Conservation (phyloP, 2,329 filamentous ascomycete species). For the Fusarium verticillioides region DNA sequence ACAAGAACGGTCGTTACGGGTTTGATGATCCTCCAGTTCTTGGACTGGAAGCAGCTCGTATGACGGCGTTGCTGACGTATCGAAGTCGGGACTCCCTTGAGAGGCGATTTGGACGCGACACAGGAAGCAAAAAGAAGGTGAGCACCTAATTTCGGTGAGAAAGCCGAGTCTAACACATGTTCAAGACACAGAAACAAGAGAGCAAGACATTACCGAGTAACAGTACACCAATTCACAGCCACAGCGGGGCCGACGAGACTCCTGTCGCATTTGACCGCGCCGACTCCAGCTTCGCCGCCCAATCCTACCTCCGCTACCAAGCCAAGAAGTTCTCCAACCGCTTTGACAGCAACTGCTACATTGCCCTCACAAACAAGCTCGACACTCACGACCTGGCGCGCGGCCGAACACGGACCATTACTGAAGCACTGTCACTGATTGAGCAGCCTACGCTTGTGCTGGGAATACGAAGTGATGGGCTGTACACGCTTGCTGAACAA, state of each 20-base stretch:
- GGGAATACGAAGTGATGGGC: neutral
- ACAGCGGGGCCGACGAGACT: neutral
- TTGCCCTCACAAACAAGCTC: neutral
- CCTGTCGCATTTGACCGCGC: neutral
- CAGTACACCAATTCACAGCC: neutral
- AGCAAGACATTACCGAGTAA: neutral
- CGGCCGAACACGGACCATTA: neutral
- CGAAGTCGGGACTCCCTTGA: neutral
- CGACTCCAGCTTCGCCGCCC: neutral
- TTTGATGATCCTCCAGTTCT: neutral
- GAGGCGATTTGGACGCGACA: neutral
- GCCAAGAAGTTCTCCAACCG: neutral
- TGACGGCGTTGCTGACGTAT: neutral
- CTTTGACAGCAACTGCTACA: neutral
- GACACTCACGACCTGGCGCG: neutral
- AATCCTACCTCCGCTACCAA: neutral
- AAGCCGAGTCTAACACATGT: neutral
- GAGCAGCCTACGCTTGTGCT: neutral
- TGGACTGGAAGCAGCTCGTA: neutral
- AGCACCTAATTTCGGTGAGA: fast-evolving
- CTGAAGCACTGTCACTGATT: neutral
- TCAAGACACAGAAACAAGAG: neutral
- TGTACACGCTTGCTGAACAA: neutral
- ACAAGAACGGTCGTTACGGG: neutral
- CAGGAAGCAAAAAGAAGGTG: neutral